Evolutionary conservation across 306 rosid genomes (phyloP), one percentile per base, ranked within the genome.

Genomic region (Begonia peltatifolia): DNA sequence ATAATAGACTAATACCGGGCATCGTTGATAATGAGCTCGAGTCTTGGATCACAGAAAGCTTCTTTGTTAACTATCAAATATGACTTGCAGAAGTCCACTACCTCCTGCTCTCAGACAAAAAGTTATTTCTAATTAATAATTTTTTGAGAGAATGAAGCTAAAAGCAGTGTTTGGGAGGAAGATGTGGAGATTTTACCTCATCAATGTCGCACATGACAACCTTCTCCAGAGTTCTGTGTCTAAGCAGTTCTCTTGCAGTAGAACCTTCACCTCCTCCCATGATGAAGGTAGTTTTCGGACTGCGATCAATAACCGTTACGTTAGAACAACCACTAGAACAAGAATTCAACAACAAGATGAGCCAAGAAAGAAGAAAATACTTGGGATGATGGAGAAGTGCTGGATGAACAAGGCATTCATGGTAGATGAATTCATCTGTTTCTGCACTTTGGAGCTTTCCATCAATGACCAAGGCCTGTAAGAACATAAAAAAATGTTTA

Each of bases 221-320:
- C 75, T 84, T 82, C 68, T 82, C 87, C 42, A 80, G 70, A 62
- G 87, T 83, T 71, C 63, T 82, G 55, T 89, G 93, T 68, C 90
- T 82, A 11, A 89, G 90, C 35, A 89, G 50, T 70, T 89, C 97
- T 63, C 97, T 84, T 23, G 97, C 97, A 71, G 97, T 89, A 30
- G 97, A 89, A 12, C 97, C 97, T 80, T 89, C 97, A 68, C 97
- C 97, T 76, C 97, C 97, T 74, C 97, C 97, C 97, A 89, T 89
- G 59, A 89, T 84, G 47, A 89, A 89, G 53, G 76, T 82, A 59
- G 63, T 73, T 65, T 66, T 80, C 56, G 97, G 94, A 62, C 97
- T 89, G 53, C 42, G 52, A 47, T 44, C 20, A 43, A 41, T 6
- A 52, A 68, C 36, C 36, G 36, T 6, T 9, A 42, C 2, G 17